phyloP scores from a whole-genome alignment of 441 rosid genomes.

The Pelargonium australe region DNA sequence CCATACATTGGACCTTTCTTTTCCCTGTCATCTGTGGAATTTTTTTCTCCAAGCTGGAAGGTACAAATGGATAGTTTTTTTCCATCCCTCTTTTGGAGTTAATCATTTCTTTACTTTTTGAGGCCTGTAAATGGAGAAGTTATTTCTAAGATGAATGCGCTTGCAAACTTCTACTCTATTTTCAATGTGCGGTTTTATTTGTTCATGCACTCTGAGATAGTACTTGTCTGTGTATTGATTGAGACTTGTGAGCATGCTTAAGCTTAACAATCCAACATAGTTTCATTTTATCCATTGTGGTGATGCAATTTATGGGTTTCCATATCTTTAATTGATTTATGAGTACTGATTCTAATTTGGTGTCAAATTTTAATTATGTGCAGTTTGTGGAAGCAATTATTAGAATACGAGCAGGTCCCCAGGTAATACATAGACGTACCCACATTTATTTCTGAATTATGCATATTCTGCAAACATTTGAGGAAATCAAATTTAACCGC shows the following conservation, averaged over 20 bases:
- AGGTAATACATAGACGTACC: conserved; percentile 33
- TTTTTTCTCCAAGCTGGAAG: background rate
- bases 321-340: background rate
- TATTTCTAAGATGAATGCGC: background rate
- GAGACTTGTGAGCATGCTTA: background rate
- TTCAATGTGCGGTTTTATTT: background rate
- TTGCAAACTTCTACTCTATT: background rate
- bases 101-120: background rate
- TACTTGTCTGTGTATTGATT: background rate
- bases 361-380: conserved; percentile 18
- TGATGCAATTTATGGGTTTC: background rate
- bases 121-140: background rate
- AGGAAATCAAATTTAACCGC: background rate
- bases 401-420: conserved; percentile 43
- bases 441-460: background rate
- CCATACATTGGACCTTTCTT: background rate
- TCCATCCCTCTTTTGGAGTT: background rate
- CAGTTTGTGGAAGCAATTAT: conserved; percentile 86
- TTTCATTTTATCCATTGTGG: background rate
- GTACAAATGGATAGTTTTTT: background rate
- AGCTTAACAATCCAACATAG: background rate
- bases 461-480: background rate
- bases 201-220: background rate
- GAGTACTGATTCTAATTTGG: background rate
- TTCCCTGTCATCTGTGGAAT: background rate